Evolutionary conservation across 495 filamentous ascomycete species (phyloP).

Genomic region (Hapsidospora chrysogenum): DNA sequence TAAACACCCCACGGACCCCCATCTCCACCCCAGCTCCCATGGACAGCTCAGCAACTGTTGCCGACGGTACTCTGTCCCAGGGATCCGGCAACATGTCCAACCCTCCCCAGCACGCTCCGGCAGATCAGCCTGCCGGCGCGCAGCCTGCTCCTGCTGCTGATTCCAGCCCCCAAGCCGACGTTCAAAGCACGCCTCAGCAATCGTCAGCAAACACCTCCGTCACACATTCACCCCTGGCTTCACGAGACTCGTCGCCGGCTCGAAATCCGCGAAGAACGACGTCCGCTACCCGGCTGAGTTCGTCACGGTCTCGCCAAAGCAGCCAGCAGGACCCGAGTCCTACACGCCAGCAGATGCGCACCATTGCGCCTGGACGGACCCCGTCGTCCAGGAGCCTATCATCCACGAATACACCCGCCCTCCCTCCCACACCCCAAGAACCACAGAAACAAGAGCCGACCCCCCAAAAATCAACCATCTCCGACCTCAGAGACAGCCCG

Average conservation of each 20-base stretch:
- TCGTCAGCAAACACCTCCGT: constrained; percentile 24
- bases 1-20: constrained; percentile 2
- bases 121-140: constrained; percentile 2
- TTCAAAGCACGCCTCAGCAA: constrained; percentile 12
- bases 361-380: neutral
- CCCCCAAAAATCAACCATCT: constrained; percentile 39
- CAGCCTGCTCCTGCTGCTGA: neutral
- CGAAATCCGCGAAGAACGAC: constrained; percentile 11
- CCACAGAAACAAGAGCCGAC: constrained; percentile 38
- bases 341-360: constrained; percentile 25
- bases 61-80: neutral
- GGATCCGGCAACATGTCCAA: constrained; percentile 2
- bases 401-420: constrained; percentile 39
- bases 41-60: constrained; percentile 2
- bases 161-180: constrained; percentile 1
- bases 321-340: constrained; percentile 53
- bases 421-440: constrained; percentile 40
- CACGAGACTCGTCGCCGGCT: constrained; percentile 24
- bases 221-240: constrained; percentile 20
- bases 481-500: constrained; percentile 36
- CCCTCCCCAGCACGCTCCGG: neutral
- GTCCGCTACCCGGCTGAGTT: constrained; percentile 1
- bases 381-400: constrained; percentile 39
- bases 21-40: constrained; percentile 1
- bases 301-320: constrained; percentile 47